phyloP scores from a whole-genome alignment of 495 filamentous ascomycete species.

The Aspergillus incahuasiensis region DNA sequence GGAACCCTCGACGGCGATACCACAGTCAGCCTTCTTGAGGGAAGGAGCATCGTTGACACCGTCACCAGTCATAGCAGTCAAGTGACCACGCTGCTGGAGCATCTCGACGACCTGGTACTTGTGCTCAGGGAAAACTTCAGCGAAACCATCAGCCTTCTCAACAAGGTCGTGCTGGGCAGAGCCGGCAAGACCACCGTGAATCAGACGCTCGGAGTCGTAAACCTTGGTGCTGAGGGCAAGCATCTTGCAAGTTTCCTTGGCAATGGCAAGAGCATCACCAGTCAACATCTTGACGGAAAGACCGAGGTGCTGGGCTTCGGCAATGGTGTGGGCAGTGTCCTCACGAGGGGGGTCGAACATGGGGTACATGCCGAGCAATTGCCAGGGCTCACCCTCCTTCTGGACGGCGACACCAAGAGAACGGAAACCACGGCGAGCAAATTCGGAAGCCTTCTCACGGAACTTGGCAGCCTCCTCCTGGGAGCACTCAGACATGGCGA shows the following conservation, averaged over 20 bases:
- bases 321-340: constrained; percentile 72
- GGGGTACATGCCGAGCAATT: constrained; percentile 69
- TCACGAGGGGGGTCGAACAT: constrained; percentile 78
- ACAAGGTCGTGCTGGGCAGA: constrained; percentile 71
- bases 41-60: constrained; percentile 72
- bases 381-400: constrained; percentile 63
- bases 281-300: constrained; percentile 76
- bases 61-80: constrained; percentile 73
- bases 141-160: constrained; percentile 72
- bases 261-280: constrained; percentile 75
- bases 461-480: constrained; percentile 60
- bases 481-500: constrained; percentile 60
- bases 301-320: constrained; percentile 71
- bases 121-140: constrained; percentile 73
- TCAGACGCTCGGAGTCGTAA: constrained; percentile 70
- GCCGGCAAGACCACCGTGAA: constrained; percentile 69
- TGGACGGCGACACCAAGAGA: constrained; percentile 71
- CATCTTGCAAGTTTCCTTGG: constrained; percentile 80
- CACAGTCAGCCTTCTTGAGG: constrained; percentile 69
- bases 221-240: constrained; percentile 72
- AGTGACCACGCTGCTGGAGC: constrained; percentile 67
- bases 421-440: constrained; percentile 77
- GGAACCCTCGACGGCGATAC: constrained; percentile 75
- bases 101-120: constrained; percentile 77
- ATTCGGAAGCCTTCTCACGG: constrained; percentile 66